phyloP scores from a whole-genome alignment of 2,329 filamentous ascomycete species.

The Alternaria metachromatica region DNA sequence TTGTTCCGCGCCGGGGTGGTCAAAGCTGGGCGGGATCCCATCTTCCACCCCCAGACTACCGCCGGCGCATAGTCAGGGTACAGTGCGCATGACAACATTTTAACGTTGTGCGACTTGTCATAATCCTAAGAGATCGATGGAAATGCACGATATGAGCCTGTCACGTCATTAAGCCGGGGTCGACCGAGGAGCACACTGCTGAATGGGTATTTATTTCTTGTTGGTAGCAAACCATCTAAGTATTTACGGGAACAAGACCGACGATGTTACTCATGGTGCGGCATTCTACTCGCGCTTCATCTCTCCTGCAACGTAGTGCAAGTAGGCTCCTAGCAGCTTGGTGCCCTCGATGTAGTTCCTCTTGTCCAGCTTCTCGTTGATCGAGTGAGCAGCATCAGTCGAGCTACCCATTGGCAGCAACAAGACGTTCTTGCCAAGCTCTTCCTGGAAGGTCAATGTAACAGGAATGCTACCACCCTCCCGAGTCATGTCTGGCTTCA shows the following conservation, averaged over 20 bases:
- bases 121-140: neutral
- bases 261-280: neutral
- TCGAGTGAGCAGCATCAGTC: slow-evolving; percentile 94
- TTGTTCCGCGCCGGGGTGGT: slow-evolving; percentile 32
- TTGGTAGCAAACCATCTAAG: neutral
- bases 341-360: slow-evolving; percentile 98
- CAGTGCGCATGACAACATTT: neutral
- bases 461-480: slow-evolving; percentile 98
- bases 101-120: neutral
- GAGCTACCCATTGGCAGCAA: slow-evolving; percentile 96
- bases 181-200: neutral
- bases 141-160: neutral
- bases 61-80: neutral
- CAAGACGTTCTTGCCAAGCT: slow-evolving; percentile 96
- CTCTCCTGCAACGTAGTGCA: slow-evolving; percentile 96
- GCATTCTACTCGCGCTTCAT: slow-evolving; percentile 57
- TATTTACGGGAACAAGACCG: neutral
- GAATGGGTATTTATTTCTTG: slow-evolving; percentile 18
- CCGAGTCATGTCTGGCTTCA: slow-evolving; percentile 91
- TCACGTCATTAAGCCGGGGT: neutral
- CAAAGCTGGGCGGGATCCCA: slow-evolving; percentile 10
- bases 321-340: slow-evolving; percentile 91
- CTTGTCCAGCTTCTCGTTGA: slow-evolving; percentile 98
- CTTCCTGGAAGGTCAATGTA: slow-evolving; percentile 95
- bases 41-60: neutral